Conservation (phyloP, 2,329 filamentous ascomycete genomes). For the Ceratocystis smalleyi region DNA sequence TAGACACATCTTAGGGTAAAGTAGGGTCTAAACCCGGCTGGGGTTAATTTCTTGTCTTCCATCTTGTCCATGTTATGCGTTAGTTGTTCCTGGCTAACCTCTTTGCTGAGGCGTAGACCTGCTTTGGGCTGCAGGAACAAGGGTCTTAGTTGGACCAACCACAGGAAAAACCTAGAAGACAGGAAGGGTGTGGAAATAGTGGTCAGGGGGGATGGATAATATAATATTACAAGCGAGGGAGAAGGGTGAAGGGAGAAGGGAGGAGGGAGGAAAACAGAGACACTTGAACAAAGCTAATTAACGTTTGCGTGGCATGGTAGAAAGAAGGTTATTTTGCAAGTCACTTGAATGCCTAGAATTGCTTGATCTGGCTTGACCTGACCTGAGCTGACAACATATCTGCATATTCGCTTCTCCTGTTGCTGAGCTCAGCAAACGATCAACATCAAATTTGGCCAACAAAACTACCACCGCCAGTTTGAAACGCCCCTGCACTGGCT, state of each 20-base stretch:
- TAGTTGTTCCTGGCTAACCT: not conserved
- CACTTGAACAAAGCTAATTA: not conserved
- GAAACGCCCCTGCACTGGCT: not conserved
- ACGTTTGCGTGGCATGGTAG: not conserved
- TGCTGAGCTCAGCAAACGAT: not conserved
- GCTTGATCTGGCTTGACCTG: too few relatives aligned
- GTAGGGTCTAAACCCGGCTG: not conserved
- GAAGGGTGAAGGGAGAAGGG: not conserved
- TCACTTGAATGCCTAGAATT: too few relatives aligned
- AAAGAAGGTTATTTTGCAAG: too few relatives aligned
- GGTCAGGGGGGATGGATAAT: not conserved
- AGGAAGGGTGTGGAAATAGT: not conserved
- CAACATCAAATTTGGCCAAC: not conserved
- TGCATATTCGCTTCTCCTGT: not conserved
- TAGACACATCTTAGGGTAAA: not conserved
- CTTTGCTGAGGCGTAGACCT: not conserved
- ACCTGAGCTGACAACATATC: too few relatives aligned
- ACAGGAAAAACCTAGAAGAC: not conserved
- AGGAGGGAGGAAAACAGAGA: not conserved
- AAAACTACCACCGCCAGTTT: not conserved
- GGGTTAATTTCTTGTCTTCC: not conserved
- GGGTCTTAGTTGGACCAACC: not conserved
- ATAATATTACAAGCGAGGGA: not conserved
- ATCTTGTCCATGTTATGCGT: not conserved
- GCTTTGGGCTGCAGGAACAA: not conserved